Evolutionary conservation across 305 asterid genomes (phyloP).

Genomic region (Fraxinus ornus): DNA sequence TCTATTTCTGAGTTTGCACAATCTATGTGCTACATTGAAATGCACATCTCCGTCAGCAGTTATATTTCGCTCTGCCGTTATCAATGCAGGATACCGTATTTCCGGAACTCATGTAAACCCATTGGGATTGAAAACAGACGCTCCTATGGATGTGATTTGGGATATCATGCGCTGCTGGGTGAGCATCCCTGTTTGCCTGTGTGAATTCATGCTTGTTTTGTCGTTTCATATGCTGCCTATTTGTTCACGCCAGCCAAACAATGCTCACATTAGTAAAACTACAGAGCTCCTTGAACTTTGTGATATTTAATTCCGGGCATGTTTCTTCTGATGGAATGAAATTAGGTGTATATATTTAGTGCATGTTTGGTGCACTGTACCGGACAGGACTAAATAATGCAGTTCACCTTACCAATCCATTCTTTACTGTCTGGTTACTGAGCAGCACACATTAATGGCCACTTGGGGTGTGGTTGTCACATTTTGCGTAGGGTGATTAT

Average conservation of each 20-base stretch:
- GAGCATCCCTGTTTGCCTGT: conserved; percentile 20
- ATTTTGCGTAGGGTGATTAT: not conserved
- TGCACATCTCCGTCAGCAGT: conserved; percentile 97
- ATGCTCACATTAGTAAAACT: not conserved
- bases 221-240: not conserved
- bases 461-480: not conserved
- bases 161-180: conserved; percentile 99
- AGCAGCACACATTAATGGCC: not conserved
- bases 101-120: conserved; percentile 94
- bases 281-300: not conserved
- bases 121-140: conserved; percentile 86
- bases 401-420: not conserved
- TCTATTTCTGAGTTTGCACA: conserved; percentile 91
- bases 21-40: conserved; percentile 79
- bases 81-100: conserved; percentile 92
- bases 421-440: not conserved
- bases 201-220: not conserved
- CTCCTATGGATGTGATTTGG: conserved; percentile 97
- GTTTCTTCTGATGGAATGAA: not conserved
- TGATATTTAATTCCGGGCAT: not conserved
- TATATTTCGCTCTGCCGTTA: conserved; percentile 89
- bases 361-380: not conserved
- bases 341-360: not conserved
- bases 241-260: not conserved
- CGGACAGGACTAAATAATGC: not conserved